Conservation (phyloP, 306 rosid species). For the Inga laurina region DNA sequence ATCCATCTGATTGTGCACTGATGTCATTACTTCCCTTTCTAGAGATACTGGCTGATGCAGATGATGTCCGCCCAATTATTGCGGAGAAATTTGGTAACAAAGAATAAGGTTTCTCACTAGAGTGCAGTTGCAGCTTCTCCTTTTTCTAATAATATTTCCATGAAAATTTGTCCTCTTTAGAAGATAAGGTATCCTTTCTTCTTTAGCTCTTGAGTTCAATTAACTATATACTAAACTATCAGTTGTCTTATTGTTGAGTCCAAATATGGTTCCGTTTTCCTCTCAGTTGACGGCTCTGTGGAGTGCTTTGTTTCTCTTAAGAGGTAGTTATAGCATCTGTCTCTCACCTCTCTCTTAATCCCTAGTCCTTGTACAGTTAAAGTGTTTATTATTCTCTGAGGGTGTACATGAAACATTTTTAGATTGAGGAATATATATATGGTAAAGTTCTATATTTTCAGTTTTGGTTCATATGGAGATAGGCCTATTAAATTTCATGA, state of each 20-base stretch:
- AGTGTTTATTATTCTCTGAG: conserved; percentile 44
- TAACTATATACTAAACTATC: conserved; percentile 69
- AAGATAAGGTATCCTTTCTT: conserved; percentile 43
- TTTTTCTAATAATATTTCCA: conserved; percentile 33
- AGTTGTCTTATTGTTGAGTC: conserved; percentile 57
- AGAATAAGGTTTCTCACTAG: conserved; percentile 78
- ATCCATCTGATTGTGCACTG: conserved; percentile 78
- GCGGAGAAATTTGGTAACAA: conserved; percentile 84
- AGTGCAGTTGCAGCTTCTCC: conserved; percentile 57
- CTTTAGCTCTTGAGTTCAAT: conserved; percentile 55
- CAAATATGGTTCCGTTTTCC: conserved; percentile 44
- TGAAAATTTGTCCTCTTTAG: conserved; percentile 59
- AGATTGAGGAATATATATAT: conserved; percentile 61
- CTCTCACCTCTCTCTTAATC: conserved; percentile 34
- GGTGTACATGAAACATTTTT: conserved; percentile 59
- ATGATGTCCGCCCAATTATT: conserved; percentile 97
- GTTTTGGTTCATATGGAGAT: conserved; percentile 20
- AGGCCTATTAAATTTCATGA: conserved; percentile 20
- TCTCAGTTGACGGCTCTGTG: conserved; percentile 59
- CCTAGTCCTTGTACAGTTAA: conserved; percentile 67
- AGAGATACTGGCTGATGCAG: conserved; percentile 88
- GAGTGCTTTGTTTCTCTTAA: conserved; percentile 66
- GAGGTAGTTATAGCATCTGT: conserved; percentile 72
- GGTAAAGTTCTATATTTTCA: conserved; percentile 40
- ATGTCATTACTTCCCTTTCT: conserved; percentile 93